Base-by-base conservation (phyloP, 2,329 filamentous ascomycete species). In the Epicoccum sorghinum region DNA sequence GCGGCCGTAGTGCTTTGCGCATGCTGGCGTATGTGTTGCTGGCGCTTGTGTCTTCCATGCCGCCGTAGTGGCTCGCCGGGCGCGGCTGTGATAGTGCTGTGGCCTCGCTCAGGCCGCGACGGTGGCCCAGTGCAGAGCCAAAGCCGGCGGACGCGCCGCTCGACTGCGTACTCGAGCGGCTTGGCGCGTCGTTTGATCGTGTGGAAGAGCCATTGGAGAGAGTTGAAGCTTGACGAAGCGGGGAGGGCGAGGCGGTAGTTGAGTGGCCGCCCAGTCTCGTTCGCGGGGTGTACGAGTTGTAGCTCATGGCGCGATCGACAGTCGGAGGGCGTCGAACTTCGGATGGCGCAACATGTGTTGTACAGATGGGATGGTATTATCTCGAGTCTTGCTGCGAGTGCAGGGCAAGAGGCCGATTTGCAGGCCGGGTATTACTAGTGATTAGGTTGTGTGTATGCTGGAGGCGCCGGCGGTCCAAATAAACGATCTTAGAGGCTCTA, bases 31-130 rank as follows among this genome's bases (percentile, higher is more conserved):
- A 93, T 58, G 88, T 80, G 63, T 84, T 86, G 30, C 86, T 85
- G n/a, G 85, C 80, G 57, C 77, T 82, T 32, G 71, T 68, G 37
- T 78, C 74, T 52, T 75, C 72, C 7, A 70, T 62, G 14, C 53
- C 60, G 12, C 50, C 62, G 40, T 69, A 79, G 72, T 70, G 78
- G 73, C 80, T 77, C 69, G 81, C 73, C 75, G 79, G 70, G 54
- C 76, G 76, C 62, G 82, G 76, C 55, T 80, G 75, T 63, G 81
- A 71, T 68, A 86, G 82, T 38, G 80, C 80, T 55, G 82, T 82
- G 52, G 83, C 83, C 79, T 95, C 90, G 76, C 90, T 93, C 73
- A 87, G 83, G 57, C 89, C 89, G 71, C 91, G 86, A 73, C 86
- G 89, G 69, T 93, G 90, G 43, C 82, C 81, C 44, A 72, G 63